phyloP scores from a whole-genome alignment of 1,139 yeast genomes.

The Pneumocystis oryctolagi region DNA sequence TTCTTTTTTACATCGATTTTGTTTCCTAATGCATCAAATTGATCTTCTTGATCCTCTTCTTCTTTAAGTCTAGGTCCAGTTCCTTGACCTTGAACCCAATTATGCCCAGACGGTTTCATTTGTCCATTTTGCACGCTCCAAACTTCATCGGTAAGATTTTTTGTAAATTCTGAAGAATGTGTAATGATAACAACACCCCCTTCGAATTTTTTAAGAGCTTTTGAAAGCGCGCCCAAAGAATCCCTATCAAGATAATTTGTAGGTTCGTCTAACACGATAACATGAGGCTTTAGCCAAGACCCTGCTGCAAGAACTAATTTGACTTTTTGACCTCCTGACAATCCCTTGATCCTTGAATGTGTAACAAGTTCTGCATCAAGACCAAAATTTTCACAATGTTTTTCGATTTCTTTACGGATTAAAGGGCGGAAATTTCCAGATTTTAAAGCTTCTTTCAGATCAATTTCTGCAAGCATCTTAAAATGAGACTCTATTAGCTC shows the following conservation, averaged over 20 bases:
- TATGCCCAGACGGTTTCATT: conserved; percentile 99
- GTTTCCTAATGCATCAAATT: conserved; percentile 99
- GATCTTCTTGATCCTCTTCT: conserved; percentile 94
- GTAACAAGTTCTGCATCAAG: conserved; percentile 97
- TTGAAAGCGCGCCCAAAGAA: conserved; percentile 97
- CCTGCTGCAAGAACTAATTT: conserved; percentile 99
- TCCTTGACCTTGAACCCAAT: conserved; percentile 99
- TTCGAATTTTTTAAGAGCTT: conserved; percentile 95
- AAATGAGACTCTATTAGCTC: conserved; percentile 97
- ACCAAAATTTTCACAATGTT: conserved; percentile 97
- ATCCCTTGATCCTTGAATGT: conserved; percentile 99
- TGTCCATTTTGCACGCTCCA: conserved; percentile 98
- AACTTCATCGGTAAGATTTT: conserved; percentile 97
- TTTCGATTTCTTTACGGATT: conserved; percentile 98
- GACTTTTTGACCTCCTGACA: conserved; percentile 99
- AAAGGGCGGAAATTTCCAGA: conserved; percentile 99
- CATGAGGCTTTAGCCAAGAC: conserved; percentile 99
- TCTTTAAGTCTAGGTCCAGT: conserved; percentile 90
- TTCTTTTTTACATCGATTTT: conserved; percentile 91
- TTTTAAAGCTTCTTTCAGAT: conserved; percentile 99
- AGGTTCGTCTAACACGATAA: conserved; percentile 75
- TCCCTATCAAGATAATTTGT: conserved; percentile 98
- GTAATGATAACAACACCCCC: conserved; percentile 99
- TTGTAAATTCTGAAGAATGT: conserved; percentile 99
- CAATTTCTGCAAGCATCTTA: conserved; percentile 99